phyloP scores from a whole-genome alignment of 2,329 filamentous ascomycete genomes.

The Capronia coronata region DNA sequence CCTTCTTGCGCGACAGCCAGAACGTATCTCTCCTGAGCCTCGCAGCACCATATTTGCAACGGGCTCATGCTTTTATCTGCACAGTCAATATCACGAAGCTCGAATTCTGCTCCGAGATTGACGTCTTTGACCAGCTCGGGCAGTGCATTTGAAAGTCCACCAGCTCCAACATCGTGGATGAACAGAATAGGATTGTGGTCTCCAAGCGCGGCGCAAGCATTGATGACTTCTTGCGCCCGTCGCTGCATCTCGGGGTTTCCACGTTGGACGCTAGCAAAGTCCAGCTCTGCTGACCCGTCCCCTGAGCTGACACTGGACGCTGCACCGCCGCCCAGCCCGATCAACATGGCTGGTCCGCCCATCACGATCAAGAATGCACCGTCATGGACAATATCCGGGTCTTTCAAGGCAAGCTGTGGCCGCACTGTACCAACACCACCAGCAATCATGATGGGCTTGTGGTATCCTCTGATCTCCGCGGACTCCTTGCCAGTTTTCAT shows the following conservation, averaged over 20 bases:
- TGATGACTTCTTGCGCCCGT: constrained; percentile 95
- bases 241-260: constrained; percentile 96
- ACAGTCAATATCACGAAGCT: constrained; percentile 88
- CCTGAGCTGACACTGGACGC: constrained; percentile 85
- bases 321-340: constrained; percentile 89
- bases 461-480: constrained; percentile 77
- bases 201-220: constrained; percentile 80
- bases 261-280: constrained; percentile 95
- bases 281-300: constrained; percentile 82
- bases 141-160: constrained; percentile 75
- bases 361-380: constrained; percentile 91
- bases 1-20: constrained; percentile 75
- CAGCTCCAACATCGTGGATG: constrained; percentile 95
- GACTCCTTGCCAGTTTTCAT: constrained; percentile 55
- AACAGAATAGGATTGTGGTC: constrained; percentile 84
- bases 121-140: constrained; percentile 90
- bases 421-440: constrained; percentile 89
- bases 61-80: constrained; percentile 89
- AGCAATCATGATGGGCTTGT: constrained; percentile 98
- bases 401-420: constrained; percentile 84
- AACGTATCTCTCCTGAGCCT: constrained; percentile 94
- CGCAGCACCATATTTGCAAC: constrained; percentile 95
- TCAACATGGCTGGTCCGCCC: constrained; percentile 94
- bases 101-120: constrained; percentile 81
- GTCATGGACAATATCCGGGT: constrained; percentile 67